Evolutionary conservation across 2,329 filamentous ascomycete genomes (phyloP).

Genomic region (Xylaria sp.): DNA sequence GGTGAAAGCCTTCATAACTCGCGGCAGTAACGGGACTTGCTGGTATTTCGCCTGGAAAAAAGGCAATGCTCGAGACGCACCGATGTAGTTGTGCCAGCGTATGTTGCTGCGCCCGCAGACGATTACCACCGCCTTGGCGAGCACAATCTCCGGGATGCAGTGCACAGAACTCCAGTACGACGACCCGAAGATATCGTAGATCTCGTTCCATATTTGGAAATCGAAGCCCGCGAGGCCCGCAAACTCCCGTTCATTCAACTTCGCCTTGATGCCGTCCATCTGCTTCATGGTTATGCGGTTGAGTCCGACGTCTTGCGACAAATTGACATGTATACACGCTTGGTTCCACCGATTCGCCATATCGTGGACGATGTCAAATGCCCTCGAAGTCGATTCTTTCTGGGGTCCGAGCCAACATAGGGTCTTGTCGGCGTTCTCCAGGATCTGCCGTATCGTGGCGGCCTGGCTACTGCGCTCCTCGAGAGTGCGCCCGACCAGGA

Average conservation of each 20-base stretch:
- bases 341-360: not conserved
- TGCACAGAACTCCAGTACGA: conserved; percentile 38
- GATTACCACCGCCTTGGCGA: conserved; percentile 35
- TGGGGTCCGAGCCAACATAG: conserved; percentile 42
- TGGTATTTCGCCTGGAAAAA: conserved; percentile 39
- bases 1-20: conserved; percentile 20
- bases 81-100: conserved; percentile 38
- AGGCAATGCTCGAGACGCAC: conserved; percentile 34
- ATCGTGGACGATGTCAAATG: conserved; percentile 34
- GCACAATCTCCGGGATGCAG: conserved; percentile 31
- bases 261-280: not conserved
- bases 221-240: conserved; percentile 26
- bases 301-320: not conserved
- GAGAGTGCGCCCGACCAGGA: not conserved
- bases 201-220: conserved; percentile 31
- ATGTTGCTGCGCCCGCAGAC: conserved; percentile 41
- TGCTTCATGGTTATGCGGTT: not conserved
- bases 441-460: not conserved
- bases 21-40: conserved; percentile 20
- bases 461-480: conserved; percentile 2
- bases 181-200: conserved; percentile 37
- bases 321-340: not conserved
- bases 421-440: conserved; percentile 33
- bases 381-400: conserved; percentile 29
- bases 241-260: conserved; percentile 33